Conservation (phyloP, 306 rosid species). For the Quercus berberidifolia region DNA sequence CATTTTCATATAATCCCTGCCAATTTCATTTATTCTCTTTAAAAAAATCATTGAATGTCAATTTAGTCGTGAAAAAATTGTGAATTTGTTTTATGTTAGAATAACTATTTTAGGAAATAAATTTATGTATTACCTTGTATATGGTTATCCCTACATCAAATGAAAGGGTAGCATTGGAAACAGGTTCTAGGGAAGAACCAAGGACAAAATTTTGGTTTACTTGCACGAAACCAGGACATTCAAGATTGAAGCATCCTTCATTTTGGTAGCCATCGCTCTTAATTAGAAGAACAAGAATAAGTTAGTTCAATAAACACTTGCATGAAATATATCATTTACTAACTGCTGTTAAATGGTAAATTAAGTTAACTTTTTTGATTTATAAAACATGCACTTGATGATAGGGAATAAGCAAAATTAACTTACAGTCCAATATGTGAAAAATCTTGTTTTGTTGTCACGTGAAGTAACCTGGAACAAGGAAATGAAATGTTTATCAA, state of each 20-base stretch:
- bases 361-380: too few species aligned
- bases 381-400: too few species aligned
- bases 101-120: background rate
- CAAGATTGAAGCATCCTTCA: conserved; percentile 21
- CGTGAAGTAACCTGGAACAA: background rate
- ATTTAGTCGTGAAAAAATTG: too few species aligned
- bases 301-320: background rate
- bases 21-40: too few species aligned
- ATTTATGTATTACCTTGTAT: conserved; percentile 5
- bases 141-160: background rate
- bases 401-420: background rate
- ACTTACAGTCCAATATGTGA: conserved; percentile 25
- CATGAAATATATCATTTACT: background rate
- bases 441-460: background rate
- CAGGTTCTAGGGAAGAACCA: background rate
- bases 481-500: background rate
- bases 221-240: conserved; percentile 27
- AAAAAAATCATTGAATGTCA: too few species aligned
- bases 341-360: too few species aligned
- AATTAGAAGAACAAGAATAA: background rate
- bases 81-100: too few species aligned
- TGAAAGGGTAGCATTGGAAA: conserved; percentile 12
- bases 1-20: too few species aligned
- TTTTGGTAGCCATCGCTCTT: conserved; percentile 6
- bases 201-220: background rate